Evolutionary conservation across 495 filamentous ascomycete species (phyloP).

Genomic region (Neurospora sublineolata): DNA sequence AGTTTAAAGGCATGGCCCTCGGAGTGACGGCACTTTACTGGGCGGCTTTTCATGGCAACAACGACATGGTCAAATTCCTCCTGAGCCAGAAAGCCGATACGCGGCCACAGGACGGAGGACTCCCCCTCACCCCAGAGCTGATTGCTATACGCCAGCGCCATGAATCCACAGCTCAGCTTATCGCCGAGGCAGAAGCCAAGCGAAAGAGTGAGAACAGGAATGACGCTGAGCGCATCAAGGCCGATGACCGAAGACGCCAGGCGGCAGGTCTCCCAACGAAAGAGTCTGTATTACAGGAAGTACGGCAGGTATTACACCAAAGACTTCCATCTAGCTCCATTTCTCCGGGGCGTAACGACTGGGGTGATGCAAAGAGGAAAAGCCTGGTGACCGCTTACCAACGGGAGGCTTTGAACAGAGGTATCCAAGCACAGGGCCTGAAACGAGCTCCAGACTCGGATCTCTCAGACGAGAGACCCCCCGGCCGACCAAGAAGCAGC

Average conservation of each 20-base stretch:
- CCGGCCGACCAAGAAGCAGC: no score
- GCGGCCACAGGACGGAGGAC: neutral
- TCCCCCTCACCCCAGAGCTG: neutral
- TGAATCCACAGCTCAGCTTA: neutral
- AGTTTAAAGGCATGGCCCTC: neutral
- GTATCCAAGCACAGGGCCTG: no score
- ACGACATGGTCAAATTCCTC: neutral
- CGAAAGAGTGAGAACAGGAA: neutral
- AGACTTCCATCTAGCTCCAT: no score
- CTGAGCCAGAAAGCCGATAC: neutral
- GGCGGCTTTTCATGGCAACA: neutral
- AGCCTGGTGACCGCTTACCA: no score
- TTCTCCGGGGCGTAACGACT: no score
- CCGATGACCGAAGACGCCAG: neutral
- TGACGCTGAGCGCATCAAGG: neutral
- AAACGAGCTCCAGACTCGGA: no score
- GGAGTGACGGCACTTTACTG: neutral
- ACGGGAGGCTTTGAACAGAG: no score
- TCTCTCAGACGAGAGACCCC: no score
- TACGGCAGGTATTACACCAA: no score
- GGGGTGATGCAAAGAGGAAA: no score
- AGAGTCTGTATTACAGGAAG: neutral
- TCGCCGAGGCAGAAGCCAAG: neutral
- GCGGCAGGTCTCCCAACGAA: neutral
- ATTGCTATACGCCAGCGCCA: neutral